Conservation (phyloP, 1,284 basidiomycete genomes). For the Naganishia liquefaciens region DNA sequence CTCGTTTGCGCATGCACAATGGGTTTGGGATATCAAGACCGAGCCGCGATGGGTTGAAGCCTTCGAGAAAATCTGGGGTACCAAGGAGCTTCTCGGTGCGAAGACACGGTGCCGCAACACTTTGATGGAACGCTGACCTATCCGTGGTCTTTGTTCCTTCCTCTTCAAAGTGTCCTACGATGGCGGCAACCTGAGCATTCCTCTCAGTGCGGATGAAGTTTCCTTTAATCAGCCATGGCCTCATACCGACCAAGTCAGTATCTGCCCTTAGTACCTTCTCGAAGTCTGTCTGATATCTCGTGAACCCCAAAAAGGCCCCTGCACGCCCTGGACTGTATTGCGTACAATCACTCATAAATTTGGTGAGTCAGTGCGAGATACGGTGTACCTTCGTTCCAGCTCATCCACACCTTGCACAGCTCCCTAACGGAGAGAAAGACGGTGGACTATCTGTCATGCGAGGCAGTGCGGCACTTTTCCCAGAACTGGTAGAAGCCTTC, state of each 20-base stretch:
- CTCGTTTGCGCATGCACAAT: conserved; percentile 38
- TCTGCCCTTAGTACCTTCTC: not conserved
- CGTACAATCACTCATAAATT: conserved; percentile 31
- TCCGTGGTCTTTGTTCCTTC: not conserved
- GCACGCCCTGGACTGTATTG: conserved; percentile 19
- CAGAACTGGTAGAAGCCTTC: conserved; percentile 31
- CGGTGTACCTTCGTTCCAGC: not conserved
- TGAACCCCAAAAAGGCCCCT: not conserved
- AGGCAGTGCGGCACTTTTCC: conserved; percentile 39
- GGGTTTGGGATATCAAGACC: conserved; percentile 40
- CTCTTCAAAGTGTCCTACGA: conserved; percentile 24
- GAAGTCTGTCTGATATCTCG: not conserved
- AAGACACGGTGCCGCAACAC: conserved; percentile 4
- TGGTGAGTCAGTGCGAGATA: conserved; percentile 3
- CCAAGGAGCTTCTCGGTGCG: conserved; percentile 38
- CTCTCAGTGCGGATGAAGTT: conserved; percentile 31
- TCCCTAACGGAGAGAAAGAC: conserved; percentile 45
- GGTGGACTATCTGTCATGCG: conserved; percentile 48
- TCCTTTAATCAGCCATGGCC: conserved; percentile 37
- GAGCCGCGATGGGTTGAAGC: conserved; percentile 36
- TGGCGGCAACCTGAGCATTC: conserved; percentile 37
- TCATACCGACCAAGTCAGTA: conserved; percentile 22
- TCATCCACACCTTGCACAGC: not conserved
- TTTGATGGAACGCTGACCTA: not conserved
- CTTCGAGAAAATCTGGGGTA: conserved; percentile 39